Conservation (phyloP, 176 grass and related monocot genomes). For the Bolboschoenus planiculmis region DNA sequence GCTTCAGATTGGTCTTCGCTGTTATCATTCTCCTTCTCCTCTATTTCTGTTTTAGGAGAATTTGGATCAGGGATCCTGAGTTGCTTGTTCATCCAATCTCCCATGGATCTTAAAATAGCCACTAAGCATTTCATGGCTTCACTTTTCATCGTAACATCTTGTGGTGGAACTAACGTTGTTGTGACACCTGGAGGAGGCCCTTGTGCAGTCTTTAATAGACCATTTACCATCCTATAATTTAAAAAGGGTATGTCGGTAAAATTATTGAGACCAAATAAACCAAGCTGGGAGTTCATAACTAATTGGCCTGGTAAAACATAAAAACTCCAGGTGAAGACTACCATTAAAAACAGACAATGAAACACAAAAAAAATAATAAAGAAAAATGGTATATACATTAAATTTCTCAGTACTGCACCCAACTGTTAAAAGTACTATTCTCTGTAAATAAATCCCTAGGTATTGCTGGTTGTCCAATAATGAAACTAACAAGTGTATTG, state of each 20-base stretch:
- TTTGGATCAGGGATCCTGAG: constrained; percentile 74
- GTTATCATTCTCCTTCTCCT: constrained; percentile 43
- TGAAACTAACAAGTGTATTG: neutral
- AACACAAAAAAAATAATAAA: constrained; percentile 12
- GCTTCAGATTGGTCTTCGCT: constrained; percentile 44
- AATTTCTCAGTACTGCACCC: neutral
- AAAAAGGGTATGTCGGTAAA: neutral
- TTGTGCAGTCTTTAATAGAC: constrained; percentile 94
- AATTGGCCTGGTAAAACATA: neutral
- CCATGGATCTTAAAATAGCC: constrained; percentile 96
- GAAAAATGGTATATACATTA: constrained; percentile 28
- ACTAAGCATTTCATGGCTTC: constrained; percentile 99
- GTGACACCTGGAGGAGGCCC: constrained; percentile 77
- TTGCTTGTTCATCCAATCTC: constrained; percentile 99
- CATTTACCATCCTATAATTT: constrained; percentile 86
- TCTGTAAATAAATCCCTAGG: neutral
- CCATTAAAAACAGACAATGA: neutral
- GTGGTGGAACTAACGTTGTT: constrained; percentile 78
- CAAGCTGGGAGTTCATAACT: neutral
- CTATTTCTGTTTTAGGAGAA: constrained; percentile 60
- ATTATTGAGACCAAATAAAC: constrained; percentile 22
- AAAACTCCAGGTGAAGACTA: neutral
- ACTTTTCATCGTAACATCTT: constrained; percentile 89
- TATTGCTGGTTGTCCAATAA: neutral
- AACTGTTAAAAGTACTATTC: neutral